Evolutionary conservation across 2,329 filamentous ascomycete species (phyloP).

Genomic region (Trichoderma guizhouense): DNA sequence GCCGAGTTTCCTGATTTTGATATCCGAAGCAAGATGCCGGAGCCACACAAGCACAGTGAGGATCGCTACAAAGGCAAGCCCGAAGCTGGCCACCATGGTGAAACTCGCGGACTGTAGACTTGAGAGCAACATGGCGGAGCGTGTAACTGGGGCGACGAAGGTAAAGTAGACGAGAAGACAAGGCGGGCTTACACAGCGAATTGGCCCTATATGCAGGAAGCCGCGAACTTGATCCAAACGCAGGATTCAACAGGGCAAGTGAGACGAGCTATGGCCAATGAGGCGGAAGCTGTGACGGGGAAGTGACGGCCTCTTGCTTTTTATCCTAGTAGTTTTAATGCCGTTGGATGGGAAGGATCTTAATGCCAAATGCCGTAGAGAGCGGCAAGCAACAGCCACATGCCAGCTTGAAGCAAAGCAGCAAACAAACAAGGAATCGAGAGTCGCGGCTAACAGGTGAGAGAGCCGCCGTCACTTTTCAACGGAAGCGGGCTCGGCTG

Average conservation of each 20-base stretch:
- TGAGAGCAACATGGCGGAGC: neutral
- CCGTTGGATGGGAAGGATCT: neutral
- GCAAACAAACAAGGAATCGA: neutral
- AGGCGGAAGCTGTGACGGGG: neutral
- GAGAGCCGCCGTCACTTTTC: neutral
- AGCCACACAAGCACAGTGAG: conserved; percentile 23
- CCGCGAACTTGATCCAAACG: neutral
- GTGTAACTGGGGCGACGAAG: neutral
- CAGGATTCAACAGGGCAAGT: neutral
- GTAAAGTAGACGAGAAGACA: no score
- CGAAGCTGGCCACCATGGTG: neutral
- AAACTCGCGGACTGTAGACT: neutral
- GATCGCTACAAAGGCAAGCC: neutral
- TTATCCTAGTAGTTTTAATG: neutral
- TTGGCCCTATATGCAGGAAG: neutral
- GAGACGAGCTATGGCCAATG: neutral
- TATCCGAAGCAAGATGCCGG: conserved; percentile 25
- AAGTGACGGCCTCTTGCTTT: neutral
- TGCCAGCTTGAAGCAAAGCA: neutral
- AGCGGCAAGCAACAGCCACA: neutral
- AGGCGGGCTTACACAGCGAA: neutral
- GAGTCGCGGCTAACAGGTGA: neutral
- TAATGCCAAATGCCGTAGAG: neutral
- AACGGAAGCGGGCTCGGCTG: neutral
- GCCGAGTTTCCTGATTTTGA: conserved; percentile 31